A percentile compares a stretch with the other conserved stretches of the same genome.
Conservation (phyloP, 202 grass and related monocot genomes). For the Musa balbisiana region DNA sequence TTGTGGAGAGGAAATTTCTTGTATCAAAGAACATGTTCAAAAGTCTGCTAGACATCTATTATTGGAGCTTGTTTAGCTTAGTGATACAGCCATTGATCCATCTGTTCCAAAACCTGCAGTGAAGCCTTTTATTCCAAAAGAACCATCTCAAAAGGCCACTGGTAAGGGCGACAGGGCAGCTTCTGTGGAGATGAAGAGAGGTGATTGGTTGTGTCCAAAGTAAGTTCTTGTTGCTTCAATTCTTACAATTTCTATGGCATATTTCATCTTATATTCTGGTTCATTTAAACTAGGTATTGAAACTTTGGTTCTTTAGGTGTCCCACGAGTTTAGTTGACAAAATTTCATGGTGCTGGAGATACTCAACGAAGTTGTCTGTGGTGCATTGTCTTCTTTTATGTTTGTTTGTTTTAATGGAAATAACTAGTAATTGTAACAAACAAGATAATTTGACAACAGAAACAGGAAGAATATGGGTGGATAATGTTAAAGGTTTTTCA, state of each 20-base stretch:
- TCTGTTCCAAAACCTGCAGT: constrained; percentile 48
- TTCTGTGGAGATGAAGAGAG: constrained; percentile 80
- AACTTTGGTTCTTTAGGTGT: not conserved
- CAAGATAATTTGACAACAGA: too few relatives aligned
- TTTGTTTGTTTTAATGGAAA: too few relatives aligned
- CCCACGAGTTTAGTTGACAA: not conserved
- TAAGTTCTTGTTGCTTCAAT: constrained; percentile 44
- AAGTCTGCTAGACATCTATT: constrained; percentile 76
- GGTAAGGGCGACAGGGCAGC: constrained; percentile 27
- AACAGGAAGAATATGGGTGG: too few relatives aligned
- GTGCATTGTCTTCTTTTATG: too few relatives aligned
- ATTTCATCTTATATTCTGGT: not conserved
- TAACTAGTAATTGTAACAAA: too few relatives aligned
- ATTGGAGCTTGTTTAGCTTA: constrained; percentile 46
- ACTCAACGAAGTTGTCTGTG: too few relatives aligned
- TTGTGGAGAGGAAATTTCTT: constrained; percentile 38
- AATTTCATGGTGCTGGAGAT: too few relatives aligned
- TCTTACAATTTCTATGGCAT: constrained; percentile 6
- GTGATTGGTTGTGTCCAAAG: constrained; percentile 89
- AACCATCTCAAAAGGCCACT: constrained; percentile 18
- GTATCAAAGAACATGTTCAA: constrained; percentile 46
- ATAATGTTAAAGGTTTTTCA: too few relatives aligned
- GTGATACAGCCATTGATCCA: constrained; percentile 59
- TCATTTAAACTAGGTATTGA: not conserved
- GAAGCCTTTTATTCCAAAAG: constrained; percentile 30